Evolutionary conservation across 371 early-diverging fungal genomes (phyloP).

Genomic region (Phascolomyces articulosus): DNA sequence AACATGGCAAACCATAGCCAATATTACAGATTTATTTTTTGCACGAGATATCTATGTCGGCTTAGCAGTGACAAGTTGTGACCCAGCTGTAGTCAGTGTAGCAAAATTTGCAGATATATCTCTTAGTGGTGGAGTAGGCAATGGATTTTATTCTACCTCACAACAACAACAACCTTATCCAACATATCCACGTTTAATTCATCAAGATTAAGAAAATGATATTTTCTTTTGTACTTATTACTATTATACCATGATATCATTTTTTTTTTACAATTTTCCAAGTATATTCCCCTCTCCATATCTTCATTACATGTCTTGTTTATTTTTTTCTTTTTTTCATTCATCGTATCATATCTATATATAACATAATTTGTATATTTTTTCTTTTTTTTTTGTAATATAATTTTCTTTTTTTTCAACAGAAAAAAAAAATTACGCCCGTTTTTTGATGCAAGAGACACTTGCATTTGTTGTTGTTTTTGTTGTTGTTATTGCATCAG

Average conservation of each 20-base stretch:
- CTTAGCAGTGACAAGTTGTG: constrained; percentile 49
- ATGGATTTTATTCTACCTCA: constrained; percentile 18
- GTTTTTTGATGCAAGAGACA: too few relatives aligned
- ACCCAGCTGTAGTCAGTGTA: constrained; percentile 45
- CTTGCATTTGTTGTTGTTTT: too few relatives aligned
- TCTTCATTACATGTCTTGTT: background rate
- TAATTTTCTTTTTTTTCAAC: too few relatives aligned
- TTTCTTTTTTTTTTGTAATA: too few relatives aligned
- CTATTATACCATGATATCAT: background rate
- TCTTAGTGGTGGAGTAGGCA: constrained; percentile 33
- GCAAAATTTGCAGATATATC: constrained; percentile 47
- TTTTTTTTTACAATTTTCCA: too few relatives aligned
- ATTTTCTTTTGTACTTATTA: background rate
- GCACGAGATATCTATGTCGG: constrained; percentile 47
- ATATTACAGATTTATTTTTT: constrained; percentile 21
- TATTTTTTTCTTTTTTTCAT: background rate
- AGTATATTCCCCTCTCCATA: background rate
- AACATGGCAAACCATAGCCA: constrained; percentile 35
- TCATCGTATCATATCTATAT: background rate
- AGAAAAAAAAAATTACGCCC: too few relatives aligned
- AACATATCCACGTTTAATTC: background rate
- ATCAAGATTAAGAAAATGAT: background rate
- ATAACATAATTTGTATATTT: background rate
- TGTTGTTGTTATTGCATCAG: too few relatives aligned
- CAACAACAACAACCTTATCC: background rate